phyloP scores from a whole-genome alignment of 441 rosid genomes.

The Arabidopsis hybrid region DNA sequence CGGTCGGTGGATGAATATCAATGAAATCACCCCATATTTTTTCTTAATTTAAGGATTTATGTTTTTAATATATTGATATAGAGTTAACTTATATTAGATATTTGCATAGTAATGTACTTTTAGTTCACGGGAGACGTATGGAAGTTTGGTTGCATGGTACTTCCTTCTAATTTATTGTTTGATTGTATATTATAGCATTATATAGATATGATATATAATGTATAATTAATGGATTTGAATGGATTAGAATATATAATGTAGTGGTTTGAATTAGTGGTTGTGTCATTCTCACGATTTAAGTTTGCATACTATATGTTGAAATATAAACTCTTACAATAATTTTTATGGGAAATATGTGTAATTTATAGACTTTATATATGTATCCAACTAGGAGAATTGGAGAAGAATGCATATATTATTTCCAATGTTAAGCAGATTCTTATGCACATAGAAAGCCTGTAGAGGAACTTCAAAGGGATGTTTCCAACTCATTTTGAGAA shows the following conservation, averaged over 20 bases:
- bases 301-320: no score
- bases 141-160: slow-evolving; percentile 28
- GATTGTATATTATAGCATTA: neutral
- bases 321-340: no score
- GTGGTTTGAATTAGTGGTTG: neutral
- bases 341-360: neutral
- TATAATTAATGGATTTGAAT: neutral
- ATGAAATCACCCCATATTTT: neutral
- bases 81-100: neutral
- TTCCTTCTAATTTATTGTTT: slow-evolving; percentile 2
- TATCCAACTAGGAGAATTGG: neutral
- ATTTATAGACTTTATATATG: neutral
- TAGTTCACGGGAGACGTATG: slow-evolving; percentile 10
- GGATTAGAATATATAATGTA: neutral
- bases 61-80: neutral
- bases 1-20: neutral
- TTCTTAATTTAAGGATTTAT: neutral
- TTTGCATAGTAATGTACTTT: slow-evolving; percentile 27
- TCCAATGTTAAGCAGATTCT: neutral
- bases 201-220: neutral
- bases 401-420: neutral
- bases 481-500: neutral
- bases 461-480: neutral
- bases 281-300: neutral
- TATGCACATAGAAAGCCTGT: neutral